These are phyloP conservation scores for Yamadazyma kanchanaburiensis DNA, from an alignment of 1,139 yeast species.

Conservation along the genomic window DNA sequence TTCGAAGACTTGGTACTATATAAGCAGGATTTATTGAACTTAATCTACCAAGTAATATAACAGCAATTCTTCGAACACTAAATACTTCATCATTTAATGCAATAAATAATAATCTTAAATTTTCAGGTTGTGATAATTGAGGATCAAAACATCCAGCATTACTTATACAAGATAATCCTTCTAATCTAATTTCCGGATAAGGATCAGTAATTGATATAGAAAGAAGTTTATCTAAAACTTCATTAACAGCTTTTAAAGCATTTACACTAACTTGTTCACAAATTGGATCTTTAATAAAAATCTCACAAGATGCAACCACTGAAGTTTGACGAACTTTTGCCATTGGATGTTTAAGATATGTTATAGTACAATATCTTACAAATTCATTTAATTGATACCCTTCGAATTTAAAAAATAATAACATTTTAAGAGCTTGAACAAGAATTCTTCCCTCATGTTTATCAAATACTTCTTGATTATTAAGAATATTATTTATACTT, in stretches of 20 bases:
- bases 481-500: constrained; percentile 33
- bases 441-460: constrained; percentile 51
- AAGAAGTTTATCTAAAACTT: constrained; percentile 75
- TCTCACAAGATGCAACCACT: constrained; percentile 75
- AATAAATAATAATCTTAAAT: constrained; percentile 78
- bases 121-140: constrained; percentile 90
- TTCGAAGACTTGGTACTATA: constrained; percentile 87
- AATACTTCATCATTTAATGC: constrained; percentile 91
- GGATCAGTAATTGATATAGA: constrained; percentile 92
- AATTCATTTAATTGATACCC: constrained; percentile 80
- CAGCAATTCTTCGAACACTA: constrained; percentile 76
- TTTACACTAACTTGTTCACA: constrained; percentile 82
- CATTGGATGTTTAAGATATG: constrained; percentile 77
- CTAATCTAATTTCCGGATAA: constrained; percentile 74
- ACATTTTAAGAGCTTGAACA: constrained; percentile 67
- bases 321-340: constrained; percentile 82
- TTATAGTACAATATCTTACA: constrained; percentile 77
- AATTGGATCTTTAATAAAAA: constrained; percentile 80
- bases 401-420: constrained; percentile 71
- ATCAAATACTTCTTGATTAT: constrained; percentile 39
- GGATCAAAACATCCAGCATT: constrained; percentile 76
- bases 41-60: constrained; percentile 76
- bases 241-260: constrained; percentile 80
- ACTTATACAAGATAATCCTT: constrained; percentile 65
- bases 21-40: constrained; percentile 91